Conservation (phyloP, 306 rosid species). For the Cicer chorassanicum region DNA sequence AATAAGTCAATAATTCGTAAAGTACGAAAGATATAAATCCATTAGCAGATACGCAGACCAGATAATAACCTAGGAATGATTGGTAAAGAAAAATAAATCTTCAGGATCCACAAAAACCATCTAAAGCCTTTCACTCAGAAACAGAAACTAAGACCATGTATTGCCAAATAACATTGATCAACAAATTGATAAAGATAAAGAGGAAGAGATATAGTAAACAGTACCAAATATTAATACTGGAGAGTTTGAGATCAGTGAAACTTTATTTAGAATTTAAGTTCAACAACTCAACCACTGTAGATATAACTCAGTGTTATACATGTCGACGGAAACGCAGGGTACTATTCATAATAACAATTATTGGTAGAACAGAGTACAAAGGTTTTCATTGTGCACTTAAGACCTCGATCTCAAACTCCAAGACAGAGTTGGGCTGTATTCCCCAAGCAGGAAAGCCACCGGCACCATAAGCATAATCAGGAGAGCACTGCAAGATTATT, state of each 20-base stretch:
- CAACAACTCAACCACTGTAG: constrained; percentile 28
- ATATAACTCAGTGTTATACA: constrained; percentile 38
- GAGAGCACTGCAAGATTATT: constrained; percentile 80
- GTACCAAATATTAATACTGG: neutral
- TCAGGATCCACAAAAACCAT: constrained; percentile 2
- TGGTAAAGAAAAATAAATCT: neutral
- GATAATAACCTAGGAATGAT: neutral
- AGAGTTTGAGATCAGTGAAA: constrained; percentile 7
- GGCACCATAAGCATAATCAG: constrained; percentile 95
- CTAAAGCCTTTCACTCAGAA: neutral
- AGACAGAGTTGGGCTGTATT: constrained; percentile 75
- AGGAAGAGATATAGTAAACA: neutral
- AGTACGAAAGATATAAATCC: constrained; percentile 6
- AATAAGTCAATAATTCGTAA: neutral
- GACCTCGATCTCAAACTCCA: constrained; percentile 91
- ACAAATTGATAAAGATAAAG: neutral
- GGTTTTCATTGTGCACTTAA: constrained; percentile 56
- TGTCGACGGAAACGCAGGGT: constrained; percentile 36
- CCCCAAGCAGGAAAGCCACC: constrained; percentile 92
- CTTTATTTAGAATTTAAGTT: constrained; percentile 27
- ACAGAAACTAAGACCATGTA: constrained; percentile 12
- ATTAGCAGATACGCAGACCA: neutral
- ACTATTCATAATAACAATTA: neutral
- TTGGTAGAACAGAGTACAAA: constrained; percentile 8
- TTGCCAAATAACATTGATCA: constrained; percentile 20